Base-by-base conservation (phyloP, 768 basidiomycete genomes). In the Dacryopinax primogenitus region DNA sequence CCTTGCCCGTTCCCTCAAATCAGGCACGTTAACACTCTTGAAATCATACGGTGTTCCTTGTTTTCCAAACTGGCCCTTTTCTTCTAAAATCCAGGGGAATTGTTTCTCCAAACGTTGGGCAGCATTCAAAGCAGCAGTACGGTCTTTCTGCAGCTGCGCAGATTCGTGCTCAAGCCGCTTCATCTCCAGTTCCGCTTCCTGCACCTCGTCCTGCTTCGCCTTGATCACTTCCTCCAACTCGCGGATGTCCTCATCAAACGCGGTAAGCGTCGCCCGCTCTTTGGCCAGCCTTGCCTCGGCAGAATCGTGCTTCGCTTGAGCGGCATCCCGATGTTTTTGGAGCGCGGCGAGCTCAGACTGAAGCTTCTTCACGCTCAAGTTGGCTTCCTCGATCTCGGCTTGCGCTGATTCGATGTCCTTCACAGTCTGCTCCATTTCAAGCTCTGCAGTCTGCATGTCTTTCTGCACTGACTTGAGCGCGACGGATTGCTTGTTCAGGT, bases 351-450 rank as follows among this genome's bases (percentile, higher is more conserved):
- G 79, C 64, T 94, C 88, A 33, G 81, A 78, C 63, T 79, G 79
- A 33, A 87, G 76, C 69, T 79, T 84, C 37, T 76, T 78, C 41
- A 86, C 78, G 36, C 80, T 81, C 0, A 72, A 70, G 34, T 74
- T 71, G 1, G 81, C 81, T 64, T 81, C 80, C 30, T 74, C 70
- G 11, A 82, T 76, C 62, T 79, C 77, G 3, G 66, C 68, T 13
- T 73, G 76, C n/a, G 84, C 81, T 1, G 76, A 70, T 61, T 80
- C 78, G 34, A 92, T 82, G 69, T 94, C 91, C 34, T 78, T 77
- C 70, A 88, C 84, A n/a, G 88, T 77, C 82, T 92, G 90, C 69
- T 92, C 91, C n/a, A 92, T 78, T 72, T 98, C 95, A 7, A 98
- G 82, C 33, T 80, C 80, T 0, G 86, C 87, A 0, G 92, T 91